Conservation (phyloP, 176 grass and related monocot species). For the Triticum urartu region DNA sequence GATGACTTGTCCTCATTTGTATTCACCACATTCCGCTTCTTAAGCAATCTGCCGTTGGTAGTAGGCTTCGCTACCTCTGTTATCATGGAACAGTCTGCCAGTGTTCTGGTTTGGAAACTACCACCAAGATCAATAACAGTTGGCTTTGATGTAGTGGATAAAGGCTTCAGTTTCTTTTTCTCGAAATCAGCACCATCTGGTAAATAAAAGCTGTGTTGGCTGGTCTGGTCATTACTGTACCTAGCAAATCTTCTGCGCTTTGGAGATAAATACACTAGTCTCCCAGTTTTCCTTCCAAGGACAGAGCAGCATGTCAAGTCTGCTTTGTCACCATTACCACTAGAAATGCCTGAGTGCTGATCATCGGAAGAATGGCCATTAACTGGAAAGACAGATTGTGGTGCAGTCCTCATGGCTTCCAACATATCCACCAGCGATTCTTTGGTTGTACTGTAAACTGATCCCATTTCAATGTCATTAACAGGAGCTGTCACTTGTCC, state of each 20-base stretch:
- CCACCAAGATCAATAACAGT: conserved; percentile 6
- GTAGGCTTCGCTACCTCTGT: background rate
- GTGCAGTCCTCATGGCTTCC: background rate
- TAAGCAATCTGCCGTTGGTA: conserved; percentile 1
- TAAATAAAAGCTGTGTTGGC: background rate
- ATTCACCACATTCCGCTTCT: conserved; percentile 14
- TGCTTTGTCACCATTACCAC: background rate
- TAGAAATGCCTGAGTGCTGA: background rate
- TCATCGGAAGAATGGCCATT: conserved; percentile 31
- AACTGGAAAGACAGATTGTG: background rate
- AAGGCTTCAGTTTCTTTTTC: conserved; percentile 1
- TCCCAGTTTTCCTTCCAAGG: conserved; percentile 36
- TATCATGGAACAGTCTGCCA: background rate
- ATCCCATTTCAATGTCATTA: background rate
- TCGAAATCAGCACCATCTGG: conserved; percentile 24
- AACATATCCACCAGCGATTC: background rate
- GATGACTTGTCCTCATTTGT: conserved; percentile 24
- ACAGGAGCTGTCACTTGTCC: conserved; percentile 21
- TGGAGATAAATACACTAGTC: conserved; percentile 50
- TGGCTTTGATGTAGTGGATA: conserved; percentile 20
- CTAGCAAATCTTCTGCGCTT: conserved; percentile 53
- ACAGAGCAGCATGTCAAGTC: background rate
- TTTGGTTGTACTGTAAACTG: conserved; percentile 1
- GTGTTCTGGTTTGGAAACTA: background rate
- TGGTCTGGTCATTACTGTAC: conserved; percentile 39